Conservation (phyloP, 345 rosid species). For the Trapa incisa region DNA sequence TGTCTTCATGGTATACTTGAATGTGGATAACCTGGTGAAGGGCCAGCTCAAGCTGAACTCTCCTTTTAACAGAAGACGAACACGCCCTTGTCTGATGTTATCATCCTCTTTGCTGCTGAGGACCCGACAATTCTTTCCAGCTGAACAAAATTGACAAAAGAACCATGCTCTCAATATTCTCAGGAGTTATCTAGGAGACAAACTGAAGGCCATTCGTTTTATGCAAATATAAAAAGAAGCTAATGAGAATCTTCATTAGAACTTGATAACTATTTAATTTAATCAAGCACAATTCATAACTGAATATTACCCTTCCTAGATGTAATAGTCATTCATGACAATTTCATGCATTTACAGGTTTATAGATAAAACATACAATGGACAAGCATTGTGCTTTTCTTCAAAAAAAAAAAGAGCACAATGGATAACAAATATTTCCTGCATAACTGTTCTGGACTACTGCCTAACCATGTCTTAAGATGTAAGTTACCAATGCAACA, state of each 20-base stretch:
- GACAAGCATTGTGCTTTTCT: too few species aligned
- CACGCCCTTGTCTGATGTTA: conserved; percentile 51
- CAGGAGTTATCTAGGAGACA: not conserved
- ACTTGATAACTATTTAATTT: not conserved
- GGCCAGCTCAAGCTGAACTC: not conserved
- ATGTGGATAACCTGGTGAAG: not conserved
- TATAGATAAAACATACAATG: not conserved
- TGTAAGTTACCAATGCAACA: not conserved
- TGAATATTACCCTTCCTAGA: not conserved
- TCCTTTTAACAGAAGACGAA: conserved; percentile 47
- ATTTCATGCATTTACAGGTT: not conserved
- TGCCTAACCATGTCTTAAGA: not conserved
- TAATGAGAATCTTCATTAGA: too few species aligned
- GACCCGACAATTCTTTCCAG: conserved; percentile 78
- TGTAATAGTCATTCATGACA: not conserved
- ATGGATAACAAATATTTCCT: not conserved
- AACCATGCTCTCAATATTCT: not conserved
- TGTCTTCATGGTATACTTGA: not conserved
- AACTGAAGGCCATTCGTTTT: too few species aligned
- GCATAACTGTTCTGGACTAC: not conserved
- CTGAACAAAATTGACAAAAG: conserved; percentile 23
- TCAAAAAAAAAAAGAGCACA: too few species aligned
- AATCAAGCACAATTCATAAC: not conserved
- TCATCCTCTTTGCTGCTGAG: conserved; percentile 47
- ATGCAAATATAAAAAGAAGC: too few species aligned